Evolutionary conservation across 495 filamentous ascomycete genomes (phyloP), one percentile per base, ranked within the genome.

Genomic region (Aspergillus bertholletiae): DNA sequence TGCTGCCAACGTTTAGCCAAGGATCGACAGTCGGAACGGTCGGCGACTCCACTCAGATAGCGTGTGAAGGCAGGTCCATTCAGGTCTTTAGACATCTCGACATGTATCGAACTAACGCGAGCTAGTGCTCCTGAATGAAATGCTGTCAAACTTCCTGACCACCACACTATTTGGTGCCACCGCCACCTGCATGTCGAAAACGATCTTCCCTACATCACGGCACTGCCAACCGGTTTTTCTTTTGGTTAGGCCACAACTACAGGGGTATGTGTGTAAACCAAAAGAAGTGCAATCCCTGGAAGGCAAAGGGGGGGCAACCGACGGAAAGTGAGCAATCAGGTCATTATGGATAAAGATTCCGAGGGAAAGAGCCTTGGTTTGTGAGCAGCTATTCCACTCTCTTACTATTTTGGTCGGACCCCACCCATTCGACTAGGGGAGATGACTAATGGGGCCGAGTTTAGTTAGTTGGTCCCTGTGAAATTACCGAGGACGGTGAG

Each of bases 1-100:
- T 34, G 7, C 46, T 17, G 39, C 32, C 57, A 50, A 62, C 56
- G 55, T n/a, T 60, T 55, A 64, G 57, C 61, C 61, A 57, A 60
- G 61, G 58, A 60, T 64, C 55, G 49, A 60, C 61, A 35, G 39
- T 54, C 39, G 46, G 41, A 54, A 45, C 35, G 28, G 51, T 27
- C 17, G 26, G 13, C 7, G 15, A 13, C 37, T 40, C 35, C 21
- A 37, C 44, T 9, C 24, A 35, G 45, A 57, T 51, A 49, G 49
- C 37, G 40, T 32, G 22, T 51, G 46, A 20, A 40, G 37, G 37
- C 37, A 40, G 37, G 37, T 18, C 37, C 37, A 40, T 13, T 40
- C 17, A 40, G 17, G 37, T 40, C 9, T 32, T 12, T 32, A n/a
- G 2, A 17, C 18, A 40, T 40, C 13, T 9, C 37, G 18, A 40